Percentiles rank a stretch among this genome's conserved stretches.
phyloP scores from a whole-genome alignment of 768 basidiomycete species.

The Pisolithus orientalis region DNA sequence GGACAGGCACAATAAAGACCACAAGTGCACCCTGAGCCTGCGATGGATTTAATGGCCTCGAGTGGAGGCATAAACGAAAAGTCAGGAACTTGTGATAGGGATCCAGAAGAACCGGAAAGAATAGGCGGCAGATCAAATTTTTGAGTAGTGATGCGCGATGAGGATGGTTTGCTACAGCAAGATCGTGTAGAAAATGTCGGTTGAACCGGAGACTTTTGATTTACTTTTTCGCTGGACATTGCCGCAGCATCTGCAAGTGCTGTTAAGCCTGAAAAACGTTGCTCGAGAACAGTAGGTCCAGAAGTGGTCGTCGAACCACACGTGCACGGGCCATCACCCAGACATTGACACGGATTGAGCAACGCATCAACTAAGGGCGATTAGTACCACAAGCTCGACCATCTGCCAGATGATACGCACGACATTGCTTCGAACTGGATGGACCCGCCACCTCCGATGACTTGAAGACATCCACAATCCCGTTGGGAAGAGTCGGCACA shows the following conservation, averaged over 20 bases:
- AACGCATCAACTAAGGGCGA: slow-evolving; percentile 46
- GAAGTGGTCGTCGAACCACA: slow-evolving; percentile 28
- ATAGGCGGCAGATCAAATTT: slow-evolving; percentile 48
- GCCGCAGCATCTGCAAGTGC: slow-evolving; percentile 34
- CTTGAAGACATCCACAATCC: slow-evolving; percentile 50
- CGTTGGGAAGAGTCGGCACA: slow-evolving; percentile 67
- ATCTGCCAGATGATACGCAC: slow-evolving; percentile 22
- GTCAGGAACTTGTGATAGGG: slow-evolving; percentile 27
- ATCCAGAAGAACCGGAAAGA: slow-evolving; percentile 18
- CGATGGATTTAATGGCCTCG: slow-evolving; percentile 49
- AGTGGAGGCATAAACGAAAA: slow-evolving; percentile 59
- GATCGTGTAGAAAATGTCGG: slow-evolving; percentile 9
- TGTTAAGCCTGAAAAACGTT: slow-evolving; percentile 19
- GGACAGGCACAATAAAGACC: slow-evolving; percentile 66
- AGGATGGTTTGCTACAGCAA: slow-evolving; percentile 12
- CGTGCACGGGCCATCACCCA: slow-evolving; percentile 46
- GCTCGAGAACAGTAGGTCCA: slow-evolving; percentile 3
- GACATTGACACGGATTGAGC: slow-evolving; percentile 61
- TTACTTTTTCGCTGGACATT: slow-evolving; percentile 12
- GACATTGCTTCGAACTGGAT: slow-evolving; percentile 44
- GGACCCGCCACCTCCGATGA: slow-evolving; percentile 22
- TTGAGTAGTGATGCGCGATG: background rate
- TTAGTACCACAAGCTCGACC: background rate
- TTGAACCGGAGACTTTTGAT: slow-evolving; percentile 1
- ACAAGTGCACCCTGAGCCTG: slow-evolving; percentile 69